Base-by-base conservation (phyloP, 805 yeast species). In the Nakazawaea molendinolei region DNA sequence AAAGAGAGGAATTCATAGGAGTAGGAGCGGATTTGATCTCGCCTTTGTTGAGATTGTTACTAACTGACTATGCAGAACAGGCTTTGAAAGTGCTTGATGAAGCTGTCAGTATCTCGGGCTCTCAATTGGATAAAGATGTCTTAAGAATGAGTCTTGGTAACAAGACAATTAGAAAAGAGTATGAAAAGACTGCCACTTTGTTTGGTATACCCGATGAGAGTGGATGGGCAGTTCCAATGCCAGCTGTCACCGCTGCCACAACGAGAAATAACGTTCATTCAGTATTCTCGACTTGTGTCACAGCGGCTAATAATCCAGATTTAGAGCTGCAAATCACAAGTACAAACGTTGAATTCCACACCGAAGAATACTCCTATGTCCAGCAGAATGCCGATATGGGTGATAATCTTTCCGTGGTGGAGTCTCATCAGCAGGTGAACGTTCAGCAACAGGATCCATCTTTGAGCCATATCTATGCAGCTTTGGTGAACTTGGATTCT, bases 191-290 rank as follows among this genome's bases (percentile, higher is more conserved):
- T 3, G 87, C 92, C 0, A 86, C 97, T 0, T 63, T 92, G 38
- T 94, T 87, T 62, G 98, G 98, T 12, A 79, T 90, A 17, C 97
- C 98, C 0, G 90, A 84, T 43, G 95, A 85, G 9, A 78, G 82
- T 50, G 99, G 99, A 1, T 92, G 99, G 99, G 80, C 96, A 0
- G 78, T 94, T 33, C 95, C 97, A 2, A 83, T 85, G 90, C 96
- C 98, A 2, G 85, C 90, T 0, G 76, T 86, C 28, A 80, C 92
- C 2, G 86, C 96, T 0, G 82, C 95, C 0, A 74, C 84, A 12
- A 85, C 97, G 1, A 66, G 97, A 45, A 86, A 85, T 52, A 92
- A 92, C 50, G 94, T 92, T 1, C 97, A 92, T 56, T 89, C 97
- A 0, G 97, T 92, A 3, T 92, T 85, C 52, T 77, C 87, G 21